Percentiles rank a stretch among this genome's conserved stretches.
These are phyloP conservation scores for Cutaneotrichosporon dermatis DNA, from an alignment of 1,284 basidiomycete genomes.

Conservation along the genomic window DNA sequence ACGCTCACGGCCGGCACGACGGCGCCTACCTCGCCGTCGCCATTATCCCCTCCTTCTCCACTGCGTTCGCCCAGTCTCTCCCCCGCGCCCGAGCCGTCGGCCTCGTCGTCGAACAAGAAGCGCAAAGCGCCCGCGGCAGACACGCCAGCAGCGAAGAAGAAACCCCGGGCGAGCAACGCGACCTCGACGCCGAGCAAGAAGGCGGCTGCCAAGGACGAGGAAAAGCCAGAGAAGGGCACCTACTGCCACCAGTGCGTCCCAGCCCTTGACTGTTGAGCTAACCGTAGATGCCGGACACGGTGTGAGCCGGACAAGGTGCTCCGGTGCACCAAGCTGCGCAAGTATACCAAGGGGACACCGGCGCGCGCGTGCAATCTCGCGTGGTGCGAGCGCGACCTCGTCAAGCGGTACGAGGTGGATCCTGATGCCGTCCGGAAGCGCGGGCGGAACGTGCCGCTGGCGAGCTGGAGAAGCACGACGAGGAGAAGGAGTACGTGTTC, in stretches of 20 bases:
- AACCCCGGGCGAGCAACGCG: conserved; percentile 3
- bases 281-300: conserved; percentile 14
- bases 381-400: conserved; percentile 32
- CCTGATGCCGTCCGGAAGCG: conserved; percentile 8
- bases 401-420: conserved; percentile 25
- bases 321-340: conserved; percentile 30
- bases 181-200: neutral
- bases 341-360: conserved; percentile 15
- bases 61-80: neutral
- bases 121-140: conserved; percentile 3
- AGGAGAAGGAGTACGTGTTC: conserved; percentile 17
- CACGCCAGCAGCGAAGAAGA: conserved; percentile 3
- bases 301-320: conserved; percentile 22
- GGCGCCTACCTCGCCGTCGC: conserved; percentile 2
- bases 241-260: conserved; percentile 33
- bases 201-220: conserved; percentile 1
- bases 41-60: neutral
- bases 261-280: neutral
- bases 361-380: conserved; percentile 29
- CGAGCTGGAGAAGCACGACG: conserved; percentile 14
- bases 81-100: neutral
- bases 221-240: conserved; percentile 17
- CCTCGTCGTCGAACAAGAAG: neutral
- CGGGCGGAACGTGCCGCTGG: conserved; percentile 2
- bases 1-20: conserved; percentile 9